Evolutionary conservation across 2,329 filamentous ascomycete species (phyloP), one percentile per base, ranked within the genome.

Genomic region (Immersiporthe knoxdaviesiana): DNA sequence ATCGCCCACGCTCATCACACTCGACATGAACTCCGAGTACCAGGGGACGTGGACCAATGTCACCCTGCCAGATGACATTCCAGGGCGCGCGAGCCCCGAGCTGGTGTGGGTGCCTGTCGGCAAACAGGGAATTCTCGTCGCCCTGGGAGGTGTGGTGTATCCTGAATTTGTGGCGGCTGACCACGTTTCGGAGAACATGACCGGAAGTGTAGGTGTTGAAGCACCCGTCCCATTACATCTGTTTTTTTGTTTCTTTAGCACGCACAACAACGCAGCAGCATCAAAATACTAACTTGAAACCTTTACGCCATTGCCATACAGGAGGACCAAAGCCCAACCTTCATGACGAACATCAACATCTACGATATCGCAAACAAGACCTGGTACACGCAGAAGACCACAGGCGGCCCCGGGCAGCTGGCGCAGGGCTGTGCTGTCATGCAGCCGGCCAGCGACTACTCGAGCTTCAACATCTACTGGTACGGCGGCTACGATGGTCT

Each of bases 401-500:
- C 82, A 3, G 88, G 87, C 2, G 82, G 83, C 0, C 87, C 86
- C 0, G 81, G 83, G 16, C 75, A 88, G 81, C 77, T 86, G 79
- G 76, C 91, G 79, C 77, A 91, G 84, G 84, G 91, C 76, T 96
- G 93, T 75, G 90, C 92, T 3, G 90, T 93, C 0, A 88, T 93
- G 1, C 91, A 88, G n/a, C 83, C 88, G 0, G 90, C 92, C 18
- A 83, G 88, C 59, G 92, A 94, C 75, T 84, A 83, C 44, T 92
- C 91, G 14, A 93, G 90, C 69, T 92, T 91, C 78, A 94, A 94
- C 76, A 90, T 97, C 63, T 94, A 95, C 81, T 93, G 92, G 80
- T 96, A 93, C 74, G 93, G 92, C 21, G 93, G 93, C 0, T 94
- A 91, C 75, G 80, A 88, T 68, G 88, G 87, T 0, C 72, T 89